Evolutionary conservation across 2,329 filamentous ascomycete genomes (phyloP).

Genomic region (Lecanicillium sp.): DNA sequence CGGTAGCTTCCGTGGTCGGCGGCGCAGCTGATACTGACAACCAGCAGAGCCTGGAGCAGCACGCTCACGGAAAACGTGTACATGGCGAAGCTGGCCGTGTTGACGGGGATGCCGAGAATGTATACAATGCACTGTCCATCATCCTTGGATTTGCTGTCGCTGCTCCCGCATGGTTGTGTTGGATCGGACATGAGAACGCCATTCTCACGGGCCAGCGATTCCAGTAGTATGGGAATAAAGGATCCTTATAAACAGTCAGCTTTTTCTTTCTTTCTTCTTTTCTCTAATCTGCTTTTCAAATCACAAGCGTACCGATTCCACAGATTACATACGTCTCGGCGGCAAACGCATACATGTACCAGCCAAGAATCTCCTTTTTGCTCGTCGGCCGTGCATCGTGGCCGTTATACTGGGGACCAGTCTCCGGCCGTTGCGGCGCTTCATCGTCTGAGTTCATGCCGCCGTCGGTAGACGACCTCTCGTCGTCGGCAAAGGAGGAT

Average conservation of each 20-base stretch:
- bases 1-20: constrained; percentile 91
- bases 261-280: background rate
- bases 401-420: constrained; percentile 55
- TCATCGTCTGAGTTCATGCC: constrained; percentile 30
- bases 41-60: constrained; percentile 76
- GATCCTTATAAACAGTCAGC: constrained; percentile 52
- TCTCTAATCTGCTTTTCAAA: background rate
- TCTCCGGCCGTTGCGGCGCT: constrained; percentile 22
- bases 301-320: constrained; percentile 47
- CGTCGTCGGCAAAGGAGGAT: constrained; percentile 62
- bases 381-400: constrained; percentile 89
- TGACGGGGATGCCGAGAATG: constrained; percentile 76
- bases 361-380: constrained; percentile 77
- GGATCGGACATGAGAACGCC: constrained; percentile 77
- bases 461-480: constrained; percentile 41
- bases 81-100: constrained; percentile 96
- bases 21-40: constrained; percentile 92
- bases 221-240: constrained; percentile 92
- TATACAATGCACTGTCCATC: constrained; percentile 72
- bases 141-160: constrained; percentile 42
- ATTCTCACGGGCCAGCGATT: constrained; percentile 86
- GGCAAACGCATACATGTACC: constrained; percentile 95
- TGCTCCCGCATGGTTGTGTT: constrained; percentile 63
- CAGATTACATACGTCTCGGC: constrained; percentile 96
- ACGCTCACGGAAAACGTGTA: constrained; percentile 96